Evolutionary conservation across 2,329 filamentous ascomycete genomes (phyloP).

Genomic region (Chrysoporthe deuterocubensis): DNA sequence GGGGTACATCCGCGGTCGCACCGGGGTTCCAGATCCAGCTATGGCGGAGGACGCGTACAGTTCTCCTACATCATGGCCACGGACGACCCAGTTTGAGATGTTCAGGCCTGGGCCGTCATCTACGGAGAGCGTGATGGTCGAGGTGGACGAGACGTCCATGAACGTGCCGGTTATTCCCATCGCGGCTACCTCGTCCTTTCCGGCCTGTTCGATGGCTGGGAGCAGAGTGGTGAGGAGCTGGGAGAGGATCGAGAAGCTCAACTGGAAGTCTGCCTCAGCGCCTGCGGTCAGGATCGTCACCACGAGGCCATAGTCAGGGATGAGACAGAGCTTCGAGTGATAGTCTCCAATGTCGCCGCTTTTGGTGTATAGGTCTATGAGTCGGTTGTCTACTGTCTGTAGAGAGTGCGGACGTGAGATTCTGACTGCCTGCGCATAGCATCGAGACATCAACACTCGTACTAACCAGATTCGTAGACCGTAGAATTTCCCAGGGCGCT

Average conservation of each 20-base stretch:
- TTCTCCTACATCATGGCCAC: constrained; percentile 45
- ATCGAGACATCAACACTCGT: not conserved
- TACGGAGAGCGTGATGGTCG: constrained; percentile 43
- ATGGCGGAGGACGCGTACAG: constrained; percentile 35
- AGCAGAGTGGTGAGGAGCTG: constrained; percentile 42
- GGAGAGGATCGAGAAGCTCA: constrained; percentile 28
- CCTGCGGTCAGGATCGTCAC: constrained; percentile 45
- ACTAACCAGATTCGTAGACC: constrained; percentile 35
- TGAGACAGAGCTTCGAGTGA: constrained; percentile 43
- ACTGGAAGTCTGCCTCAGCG: constrained; percentile 25
- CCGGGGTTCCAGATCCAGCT: not conserved
- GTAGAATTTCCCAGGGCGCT: constrained; percentile 41
- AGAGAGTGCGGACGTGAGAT: not conserved
- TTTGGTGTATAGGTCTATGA: constrained; percentile 54
- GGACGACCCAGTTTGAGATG: constrained; percentile 45
- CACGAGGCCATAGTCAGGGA: constrained; percentile 52
- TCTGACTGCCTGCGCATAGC: not conserved
- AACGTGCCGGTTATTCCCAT: constrained; percentile 44
- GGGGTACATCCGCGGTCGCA: constrained; percentile 18
- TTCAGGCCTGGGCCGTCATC: constrained; percentile 45
- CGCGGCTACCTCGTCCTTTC: constrained; percentile 40
- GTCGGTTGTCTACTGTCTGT: constrained; percentile 41
- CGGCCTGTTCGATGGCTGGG: constrained; percentile 48
- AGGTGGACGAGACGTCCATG: constrained; percentile 42
- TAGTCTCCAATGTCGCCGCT: constrained; percentile 48